Conservation (phyloP, 768 basidiomycete genomes). For the Kwoniella heveanensis region DNA sequence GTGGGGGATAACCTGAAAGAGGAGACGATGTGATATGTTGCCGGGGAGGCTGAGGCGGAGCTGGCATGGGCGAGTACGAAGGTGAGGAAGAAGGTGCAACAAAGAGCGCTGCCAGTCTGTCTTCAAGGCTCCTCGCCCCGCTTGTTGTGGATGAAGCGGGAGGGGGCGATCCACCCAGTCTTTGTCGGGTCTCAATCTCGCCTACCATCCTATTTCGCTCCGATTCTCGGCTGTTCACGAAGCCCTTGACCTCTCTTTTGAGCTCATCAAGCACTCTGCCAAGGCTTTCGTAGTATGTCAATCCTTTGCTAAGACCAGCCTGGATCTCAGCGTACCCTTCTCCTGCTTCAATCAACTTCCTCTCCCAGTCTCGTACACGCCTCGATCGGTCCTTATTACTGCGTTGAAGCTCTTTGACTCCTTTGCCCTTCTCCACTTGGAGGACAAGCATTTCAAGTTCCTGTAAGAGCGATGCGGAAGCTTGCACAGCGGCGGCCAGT, state of each 20-base stretch:
- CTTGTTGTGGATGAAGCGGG: conserved; percentile 35
- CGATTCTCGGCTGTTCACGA: conserved; percentile 65
- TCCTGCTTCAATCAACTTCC: conserved; percentile 71
- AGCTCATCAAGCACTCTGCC: conserved; percentile 66
- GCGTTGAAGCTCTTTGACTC: conserved; percentile 72
- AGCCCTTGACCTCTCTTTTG: conserved; percentile 64
- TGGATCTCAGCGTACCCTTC: conserved; percentile 85
- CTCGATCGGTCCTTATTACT: conserved; percentile 82
- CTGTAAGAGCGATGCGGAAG: conserved; percentile 71
- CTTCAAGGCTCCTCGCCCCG: conserved; percentile 45
- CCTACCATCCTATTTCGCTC: conserved; percentile 72
- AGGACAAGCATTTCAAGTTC: conserved; percentile 78
- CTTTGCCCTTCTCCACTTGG: conserved; percentile 69
- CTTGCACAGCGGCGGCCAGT: conserved; percentile 72
- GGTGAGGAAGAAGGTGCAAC: conserved; percentile 25
- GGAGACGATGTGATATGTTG: conserved; percentile 13
- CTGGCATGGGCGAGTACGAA: conserved; percentile 17
- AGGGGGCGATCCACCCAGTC: conserved; percentile 60
- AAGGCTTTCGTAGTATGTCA: conserved; percentile 84
- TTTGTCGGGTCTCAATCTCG: conserved; percentile 72
- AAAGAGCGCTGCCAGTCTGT: conserved; percentile 34
- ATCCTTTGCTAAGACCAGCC: conserved; percentile 82
- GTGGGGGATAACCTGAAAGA: conserved; percentile 22
- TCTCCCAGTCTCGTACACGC: conserved; percentile 71
- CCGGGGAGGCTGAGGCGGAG: conserved; percentile 21